Evolutionary conservation across 148 eudicot genomes (phyloP), one percentile per base, ranked within the genome.

Genomic region (Persicaria maculosa): DNA sequence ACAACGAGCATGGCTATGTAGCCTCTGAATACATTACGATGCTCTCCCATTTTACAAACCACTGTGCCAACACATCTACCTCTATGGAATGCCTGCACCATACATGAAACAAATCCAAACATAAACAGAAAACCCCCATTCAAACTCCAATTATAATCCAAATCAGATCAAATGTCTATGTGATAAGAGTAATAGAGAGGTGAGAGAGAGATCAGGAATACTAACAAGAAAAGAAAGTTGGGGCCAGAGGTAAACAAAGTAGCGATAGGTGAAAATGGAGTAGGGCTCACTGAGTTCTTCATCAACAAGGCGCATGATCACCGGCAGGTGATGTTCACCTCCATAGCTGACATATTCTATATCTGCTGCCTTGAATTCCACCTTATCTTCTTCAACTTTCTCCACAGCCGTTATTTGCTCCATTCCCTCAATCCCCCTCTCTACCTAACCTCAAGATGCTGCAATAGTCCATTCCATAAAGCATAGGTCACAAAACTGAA

Each of bases 1-100:
- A 95, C 98, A 31, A 95, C 97, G 15, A 95, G 93, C 98, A 95
- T 95, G 50, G 97, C 98, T 44, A 95, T 92, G 85, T 95, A 95
- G 50, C 98, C 98, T 85, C 98, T 86, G 71, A 82, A 90, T 50
- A 92, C 88, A 76, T 75, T 81, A 3, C 98, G 90, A 80, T 92
- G 98, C 25, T 88, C 97, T 47, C 97, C 97, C 98, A 95, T 95
- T 76, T 95, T 95, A 78, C 96, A 92, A 16, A 95, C 97, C 44
- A 95, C 93, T 1, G 98, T 95, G 44, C 98, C 98, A 12, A 95
- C 80, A 68, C 98, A 95, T 76, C 85, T 86, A 75, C 91, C 96
- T 69, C 76, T 83, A 53, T 95, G 97, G 75, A 92, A 95, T 44
- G 98, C 98, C 98, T 93, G 75, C 50, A 79, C 44, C 31, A 52